Base-by-base conservation (phyloP, 2,329 filamentous ascomycete species). In the Rhinocladiella mackenziei region DNA sequence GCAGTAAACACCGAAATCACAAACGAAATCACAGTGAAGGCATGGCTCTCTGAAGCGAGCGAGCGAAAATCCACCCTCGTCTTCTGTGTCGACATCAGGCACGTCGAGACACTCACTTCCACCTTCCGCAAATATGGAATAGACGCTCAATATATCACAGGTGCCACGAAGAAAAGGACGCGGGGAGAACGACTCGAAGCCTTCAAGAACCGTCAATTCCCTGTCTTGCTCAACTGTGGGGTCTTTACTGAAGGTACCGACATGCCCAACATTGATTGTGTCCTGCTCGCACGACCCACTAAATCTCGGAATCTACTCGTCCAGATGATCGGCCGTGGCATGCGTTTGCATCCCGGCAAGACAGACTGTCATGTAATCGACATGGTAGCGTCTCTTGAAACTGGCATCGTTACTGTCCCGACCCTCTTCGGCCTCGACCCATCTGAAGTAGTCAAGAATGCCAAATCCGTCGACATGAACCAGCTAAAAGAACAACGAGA, bases 181-280 rank as follows among this genome's bases (percentile, higher is more conserved):
- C 78, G 92, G 32, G 76, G 78, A 38, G 74, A 83, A 38, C 78
- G 79, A 1, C 73, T 98, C 1, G 81, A 86, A 22, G 78, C 78
- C 2, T 98, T 98, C 65, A 84, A 77, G 53, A 74, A 71, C 2
- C 77, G 81, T 5, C 77, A 89, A 31, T 97, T 86, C 51, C 87
- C 88, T 0, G 87, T 98, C 1, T 74, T 98, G 10, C 69, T 98
- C 39, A 98, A 98, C 62, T 97, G 92, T 60, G 89, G 89, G 6
- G 86, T 98, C 29, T 97, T 95, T 60, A 97, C 91, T 0, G 92
- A 98, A 68, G 92, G 92, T 2, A 98, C 92, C 1, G 92, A 98
- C 60, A 95, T 98, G 22, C 92, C 94, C 4, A 96, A 94, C 62
- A 86, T 98, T 54, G 92, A 98, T 68, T 97, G 92, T 60, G 79